phyloP scores from a whole-genome alignment of 345 rosid species.

The Kandelia obovata region DNA sequence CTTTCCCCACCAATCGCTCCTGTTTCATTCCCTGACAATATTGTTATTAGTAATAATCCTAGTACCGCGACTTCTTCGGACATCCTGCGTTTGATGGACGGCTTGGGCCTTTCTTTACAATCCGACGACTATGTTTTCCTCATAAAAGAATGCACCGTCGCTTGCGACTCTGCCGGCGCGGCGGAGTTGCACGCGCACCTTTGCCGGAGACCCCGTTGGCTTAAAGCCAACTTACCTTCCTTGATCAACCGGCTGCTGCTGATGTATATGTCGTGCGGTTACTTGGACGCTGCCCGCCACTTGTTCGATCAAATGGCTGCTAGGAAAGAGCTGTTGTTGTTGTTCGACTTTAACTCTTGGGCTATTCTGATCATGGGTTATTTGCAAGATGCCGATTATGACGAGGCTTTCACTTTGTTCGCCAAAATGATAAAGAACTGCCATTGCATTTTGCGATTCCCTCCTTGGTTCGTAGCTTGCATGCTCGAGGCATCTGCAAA shows the following conservation, averaged over 20 bases:
- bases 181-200: not conserved
- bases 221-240: not conserved
- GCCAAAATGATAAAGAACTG: not conserved
- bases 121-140: not conserved
- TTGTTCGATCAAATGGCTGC: not conserved
- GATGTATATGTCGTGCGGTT: not conserved
- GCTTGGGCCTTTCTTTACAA: not conserved
- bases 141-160: not conserved
- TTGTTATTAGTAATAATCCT: not conserved
- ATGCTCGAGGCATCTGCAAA: not conserved
- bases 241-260: not conserved
- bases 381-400: not conserved
- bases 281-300: not conserved
- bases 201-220: not conserved
- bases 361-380: not conserved
- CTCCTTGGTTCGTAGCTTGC: not conserved
- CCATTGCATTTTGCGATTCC: not conserved
- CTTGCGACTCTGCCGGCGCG: not conserved
- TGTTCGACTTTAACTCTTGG: not conserved
- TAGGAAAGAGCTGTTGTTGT: not conserved
- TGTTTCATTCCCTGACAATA: not conserved
- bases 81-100: not conserved
- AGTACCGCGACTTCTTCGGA: not conserved
- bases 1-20: not conserved
- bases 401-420: not conserved